Conservation (phyloP, 768 basidiomycete genomes). For the Termitomyces eurrhizus region DNA sequence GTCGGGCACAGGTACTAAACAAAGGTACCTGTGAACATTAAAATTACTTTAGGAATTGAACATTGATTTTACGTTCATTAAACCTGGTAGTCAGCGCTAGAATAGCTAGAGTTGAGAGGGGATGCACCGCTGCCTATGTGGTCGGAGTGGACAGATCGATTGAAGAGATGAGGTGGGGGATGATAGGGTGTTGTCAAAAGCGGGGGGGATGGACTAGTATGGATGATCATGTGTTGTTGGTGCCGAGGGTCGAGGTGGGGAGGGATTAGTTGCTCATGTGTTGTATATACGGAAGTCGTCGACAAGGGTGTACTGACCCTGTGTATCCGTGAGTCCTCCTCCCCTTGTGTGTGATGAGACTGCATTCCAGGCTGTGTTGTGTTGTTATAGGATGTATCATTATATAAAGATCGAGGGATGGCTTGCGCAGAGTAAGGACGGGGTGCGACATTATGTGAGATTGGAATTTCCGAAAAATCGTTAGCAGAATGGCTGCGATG, state of each 20-base stretch:
- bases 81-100: slow-evolving; percentile 3
- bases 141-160: slow-evolving; percentile 1
- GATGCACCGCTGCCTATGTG: slow-evolving; percentile 10
- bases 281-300: slow-evolving; percentile 3
- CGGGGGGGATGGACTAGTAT: slow-evolving; percentile 20
- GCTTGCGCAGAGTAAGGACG: slow-evolving; percentile 25
- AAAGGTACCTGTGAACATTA: slow-evolving; percentile 1
- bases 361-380: slow-evolving; percentile 10
- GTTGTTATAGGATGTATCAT: slow-evolving; percentile 8
- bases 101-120: slow-evolving; percentile 15
- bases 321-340: slow-evolving; percentile 12
- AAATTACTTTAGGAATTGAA: not conserved
- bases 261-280: slow-evolving; percentile 1
- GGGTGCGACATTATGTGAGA: slow-evolving; percentile 23
- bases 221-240: slow-evolving; percentile 13
- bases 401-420: slow-evolving; percentile 22
- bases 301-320: slow-evolving; percentile 10
- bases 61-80: not conserved
- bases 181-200: slow-evolving; percentile 26
- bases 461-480: slow-evolving; percentile 19
- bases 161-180: slow-evolving; percentile 17
- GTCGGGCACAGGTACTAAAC: not conserved
- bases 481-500: slow-evolving; percentile 15
- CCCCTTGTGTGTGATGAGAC: slow-evolving; percentile 11
- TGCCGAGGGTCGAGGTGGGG: slow-evolving; percentile 3